Evolutionary conservation across 1,284 basidiomycete species (phyloP).

Genomic region (Leccinum fuscescens): DNA sequence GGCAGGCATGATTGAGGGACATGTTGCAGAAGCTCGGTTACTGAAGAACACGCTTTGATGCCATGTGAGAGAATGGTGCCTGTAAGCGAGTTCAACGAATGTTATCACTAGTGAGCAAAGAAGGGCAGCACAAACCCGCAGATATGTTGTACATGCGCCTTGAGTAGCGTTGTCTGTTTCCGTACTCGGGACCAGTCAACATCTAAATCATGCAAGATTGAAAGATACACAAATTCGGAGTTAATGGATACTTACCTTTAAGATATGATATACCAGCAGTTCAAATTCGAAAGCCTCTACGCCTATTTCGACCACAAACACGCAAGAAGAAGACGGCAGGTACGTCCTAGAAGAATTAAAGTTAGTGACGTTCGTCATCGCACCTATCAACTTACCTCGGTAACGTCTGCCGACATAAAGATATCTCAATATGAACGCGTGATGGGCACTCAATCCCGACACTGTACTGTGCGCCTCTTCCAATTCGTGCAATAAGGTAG

Average conservation of each 20-base stretch:
- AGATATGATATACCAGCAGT: conserved; percentile 77
- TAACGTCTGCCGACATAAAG: conserved; percentile 61
- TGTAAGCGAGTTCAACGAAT: conserved; percentile 28
- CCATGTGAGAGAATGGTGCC: conserved; percentile 54
- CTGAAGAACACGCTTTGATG: conserved; percentile 57
- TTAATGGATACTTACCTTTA: conserved; percentile 52
- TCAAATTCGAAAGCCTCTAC: conserved; percentile 86
- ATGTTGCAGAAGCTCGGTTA: conserved; percentile 55
- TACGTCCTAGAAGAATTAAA: conserved; percentile 40
- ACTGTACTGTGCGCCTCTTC: conserved; percentile 71
- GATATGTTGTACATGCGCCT: conserved; percentile 74
- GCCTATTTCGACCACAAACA: conserved; percentile 60
- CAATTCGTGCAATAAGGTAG: conserved; percentile 71
- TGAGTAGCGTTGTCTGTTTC: conserved; percentile 61
- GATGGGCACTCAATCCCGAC: conserved; percentile 63
- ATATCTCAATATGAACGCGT: conserved; percentile 61
- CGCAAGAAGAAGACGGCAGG: conserved; percentile 60
- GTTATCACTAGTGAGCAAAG: background rate
- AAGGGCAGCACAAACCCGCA: conserved; percentile 49
- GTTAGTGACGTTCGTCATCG: conserved; percentile 6
- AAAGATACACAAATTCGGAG: background rate
- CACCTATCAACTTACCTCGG: conserved; percentile 42
- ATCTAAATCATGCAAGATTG: conserved; percentile 30
- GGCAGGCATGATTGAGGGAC: conserved; percentile 52
- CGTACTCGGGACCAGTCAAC: conserved; percentile 44